Base-by-base conservation (phyloP, 169 alveolate genomes). In the Plasmodium yoelii region DNA sequence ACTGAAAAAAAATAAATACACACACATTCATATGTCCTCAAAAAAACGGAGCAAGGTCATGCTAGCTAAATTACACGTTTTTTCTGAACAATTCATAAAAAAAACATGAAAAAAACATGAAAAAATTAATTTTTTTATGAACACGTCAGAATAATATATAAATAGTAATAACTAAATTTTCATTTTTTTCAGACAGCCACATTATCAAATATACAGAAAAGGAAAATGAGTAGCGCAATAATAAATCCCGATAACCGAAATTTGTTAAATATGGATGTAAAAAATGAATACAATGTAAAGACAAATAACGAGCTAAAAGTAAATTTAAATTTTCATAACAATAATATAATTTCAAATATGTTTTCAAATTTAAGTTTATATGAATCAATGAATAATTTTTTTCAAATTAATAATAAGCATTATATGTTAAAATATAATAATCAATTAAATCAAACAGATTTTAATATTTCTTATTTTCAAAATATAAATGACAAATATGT, bases 301-400 rank as follows among this genome's bases (percentile, higher is more conserved):
- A 75, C 88, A 63, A 75, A 75, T 67, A 75, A 75, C 13, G 88
- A 75, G 55, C 24, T 75, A 53, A 67, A 75, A 64, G 75, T 75
- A 24, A 64, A 63, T 56, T 19, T 75, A 18, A 75, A 75, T 55
- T 75, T 75, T 55, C 88, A 75, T 28, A 75, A 75, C 65, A 75
- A 75, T 55, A 75, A 75, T 56, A 75, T 75, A 12, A 75, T 75
- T 49, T 75, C 88, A 1, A 75, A 75, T 75, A 75, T 75, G 28
- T 75, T 75, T 64, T 75, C 88, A 19, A 75, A 75, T 64, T 63
- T 75, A 55, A 75, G 55, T 75, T 42, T 75, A 28, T 75, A 44
- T 24, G 88, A 75, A 22, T 15, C 63, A 10, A 15, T 61, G 42
- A 56, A 56, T 63, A 75, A 75, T n/a, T 63, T 75, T 55, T 75